Conservation (phyloP, 495 filamentous ascomycete genomes). For the Penicillium soppii region DNA sequence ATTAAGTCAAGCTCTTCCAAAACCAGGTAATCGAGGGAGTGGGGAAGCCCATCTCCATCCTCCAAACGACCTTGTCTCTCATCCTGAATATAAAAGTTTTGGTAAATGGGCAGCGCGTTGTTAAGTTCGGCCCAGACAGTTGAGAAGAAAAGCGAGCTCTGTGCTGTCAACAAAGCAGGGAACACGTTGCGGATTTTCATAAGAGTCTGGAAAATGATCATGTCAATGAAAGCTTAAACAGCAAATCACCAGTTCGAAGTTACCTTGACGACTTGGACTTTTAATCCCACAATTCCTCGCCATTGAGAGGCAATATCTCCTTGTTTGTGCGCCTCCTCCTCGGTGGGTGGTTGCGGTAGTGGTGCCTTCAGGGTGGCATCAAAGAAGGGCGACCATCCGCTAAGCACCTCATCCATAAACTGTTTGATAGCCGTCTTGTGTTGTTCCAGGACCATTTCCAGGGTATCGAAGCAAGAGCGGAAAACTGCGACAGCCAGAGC, state of each 20-base stretch:
- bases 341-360: conserved; percentile 62
- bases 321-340: conserved; percentile 55
- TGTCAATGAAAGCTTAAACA: conserved; percentile 10
- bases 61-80: conserved; percentile 85
- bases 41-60: conserved; percentile 88
- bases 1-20: conserved; percentile 93
- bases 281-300: conserved; percentile 80
- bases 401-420: conserved; percentile 83
- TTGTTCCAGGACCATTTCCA: conserved; percentile 93
- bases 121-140: conserved; percentile 84
- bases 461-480: conserved; percentile 84
- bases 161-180: conserved; percentile 72
- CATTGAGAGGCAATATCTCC: conserved; percentile 52
- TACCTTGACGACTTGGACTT: conserved; percentile 84
- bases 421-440: conserved; percentile 79
- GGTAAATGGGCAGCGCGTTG: conserved; percentile 66
- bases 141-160: conserved; percentile 76
- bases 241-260: background rate
- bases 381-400: conserved; percentile 86
- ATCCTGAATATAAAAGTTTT: conserved; percentile 77
- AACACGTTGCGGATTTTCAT: conserved; percentile 88
- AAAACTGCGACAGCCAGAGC: conserved; percentile 87
- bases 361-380: conserved; percentile 65
- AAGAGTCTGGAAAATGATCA: conserved; percentile 59
- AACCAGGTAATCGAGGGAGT: conserved; percentile 90